These are phyloP conservation scores for Sphagnum magellanicum DNA, from an alignment of 228 moss, liverwort and hornwort species.

Conservation along the genomic window DNA sequence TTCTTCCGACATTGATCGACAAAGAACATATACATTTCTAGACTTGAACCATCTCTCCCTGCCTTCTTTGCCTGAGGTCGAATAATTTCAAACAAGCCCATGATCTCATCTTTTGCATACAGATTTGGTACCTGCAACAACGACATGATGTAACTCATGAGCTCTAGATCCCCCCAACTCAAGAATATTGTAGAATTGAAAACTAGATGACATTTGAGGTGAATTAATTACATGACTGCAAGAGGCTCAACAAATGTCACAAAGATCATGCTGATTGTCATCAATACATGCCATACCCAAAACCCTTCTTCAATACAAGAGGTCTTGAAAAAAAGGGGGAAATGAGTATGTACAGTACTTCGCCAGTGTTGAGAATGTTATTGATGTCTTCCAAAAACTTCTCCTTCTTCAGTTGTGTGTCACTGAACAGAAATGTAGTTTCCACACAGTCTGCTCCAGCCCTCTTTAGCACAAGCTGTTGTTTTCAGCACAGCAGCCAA, in stretches of 20 bases:
- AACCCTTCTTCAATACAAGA: no score
- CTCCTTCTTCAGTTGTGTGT: constrained; percentile 59
- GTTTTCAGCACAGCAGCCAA: neutral
- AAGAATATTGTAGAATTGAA: no score
- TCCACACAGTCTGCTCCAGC: constrained; percentile 49
- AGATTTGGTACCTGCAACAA: constrained; percentile 52
- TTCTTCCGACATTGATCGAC: constrained; percentile 64
- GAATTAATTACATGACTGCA: no score
- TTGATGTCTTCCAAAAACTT: constrained; percentile 69
- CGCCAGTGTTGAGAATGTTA: constrained; percentile 62
- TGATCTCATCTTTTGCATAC: constrained; percentile 58
- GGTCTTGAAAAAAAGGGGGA: no score
- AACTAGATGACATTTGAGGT: no score
- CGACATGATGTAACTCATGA: neutral
- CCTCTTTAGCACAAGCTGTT: constrained; percentile 37
- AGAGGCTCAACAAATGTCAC: no score
- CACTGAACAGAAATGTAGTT: constrained; percentile 56
- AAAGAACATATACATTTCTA: constrained; percentile 64
- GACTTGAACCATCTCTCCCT: constrained; percentile 49
- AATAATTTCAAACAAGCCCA: constrained; percentile 53
- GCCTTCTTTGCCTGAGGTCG: constrained; percentile 58
- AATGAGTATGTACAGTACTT: constrained; percentile 18
- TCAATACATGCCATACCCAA: no score
- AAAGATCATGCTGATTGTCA: no score
- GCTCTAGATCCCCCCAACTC: no score